A percentile compares a stretch with the other conserved stretches of the same genome.
Evolutionary conservation across 768 basidiomycete genomes (phyloP).

Genomic region (Nidularia pulvinata): DNA sequence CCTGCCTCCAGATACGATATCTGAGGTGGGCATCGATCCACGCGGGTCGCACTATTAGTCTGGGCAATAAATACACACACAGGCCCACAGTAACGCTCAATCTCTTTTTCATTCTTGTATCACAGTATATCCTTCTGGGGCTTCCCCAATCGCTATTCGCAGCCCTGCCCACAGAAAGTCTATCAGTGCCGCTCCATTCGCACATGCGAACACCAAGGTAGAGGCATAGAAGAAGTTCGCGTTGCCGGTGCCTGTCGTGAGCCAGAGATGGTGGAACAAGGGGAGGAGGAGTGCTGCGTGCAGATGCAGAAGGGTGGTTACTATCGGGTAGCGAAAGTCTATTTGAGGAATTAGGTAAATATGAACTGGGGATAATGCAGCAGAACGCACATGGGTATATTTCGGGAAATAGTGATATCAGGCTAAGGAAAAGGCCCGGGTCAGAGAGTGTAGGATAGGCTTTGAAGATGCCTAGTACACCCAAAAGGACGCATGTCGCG

Average conservation of each 20-base stretch:
- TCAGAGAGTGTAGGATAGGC: slow-evolving; percentile 92
- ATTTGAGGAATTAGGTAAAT: slow-evolving; percentile 4
- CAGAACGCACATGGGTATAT: slow-evolving; percentile 69
- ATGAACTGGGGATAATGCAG: slow-evolving; percentile 1
- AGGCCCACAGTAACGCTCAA: not conserved
- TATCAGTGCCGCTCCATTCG: slow-evolving; percentile 79
- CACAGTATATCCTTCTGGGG: slow-evolving; percentile 50
- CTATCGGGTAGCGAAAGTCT: slow-evolving; percentile 88
- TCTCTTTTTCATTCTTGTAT: slow-evolving; percentile 59
- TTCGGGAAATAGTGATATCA: slow-evolving; percentile 85
- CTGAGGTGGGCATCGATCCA: no score
- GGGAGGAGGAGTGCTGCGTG: slow-evolving; percentile 88
- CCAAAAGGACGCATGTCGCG: slow-evolving; percentile 73
- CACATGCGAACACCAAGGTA: slow-evolving; percentile 91
- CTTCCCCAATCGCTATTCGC: slow-evolving; percentile 65
- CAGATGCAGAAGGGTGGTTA: slow-evolving; percentile 79
- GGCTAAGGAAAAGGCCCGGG: slow-evolving; percentile 80
- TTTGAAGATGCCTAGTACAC: slow-evolving; percentile 85
- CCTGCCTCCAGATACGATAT: no score
- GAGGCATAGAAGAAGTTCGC: slow-evolving; percentile 99
- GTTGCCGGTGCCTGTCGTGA: slow-evolving; percentile 89
- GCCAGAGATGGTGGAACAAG: slow-evolving; percentile 91
- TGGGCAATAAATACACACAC: no score
- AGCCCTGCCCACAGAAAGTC: slow-evolving; percentile 88
- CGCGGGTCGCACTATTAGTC: no score